Percentiles rank a stretch among this genome's conserved stretches.
phyloP scores from a whole-genome alignment of 768 basidiomycete species.

The Lactifluus echinatus region DNA sequence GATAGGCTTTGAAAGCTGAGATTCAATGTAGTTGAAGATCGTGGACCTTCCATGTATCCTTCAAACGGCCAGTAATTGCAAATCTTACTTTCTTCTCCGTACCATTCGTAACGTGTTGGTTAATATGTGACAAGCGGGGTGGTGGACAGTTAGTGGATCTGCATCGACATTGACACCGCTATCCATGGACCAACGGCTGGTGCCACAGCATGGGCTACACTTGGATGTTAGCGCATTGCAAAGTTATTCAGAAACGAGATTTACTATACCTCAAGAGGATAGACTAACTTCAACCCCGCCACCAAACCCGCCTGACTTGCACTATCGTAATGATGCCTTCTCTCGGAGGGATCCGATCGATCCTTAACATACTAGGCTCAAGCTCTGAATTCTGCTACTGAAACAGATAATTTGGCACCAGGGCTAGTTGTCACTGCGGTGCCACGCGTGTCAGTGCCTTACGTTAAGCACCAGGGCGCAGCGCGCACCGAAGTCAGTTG shows the following conservation, averaged over 20 bases:
- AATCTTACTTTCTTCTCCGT: not conserved
- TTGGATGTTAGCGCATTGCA: not conserved
- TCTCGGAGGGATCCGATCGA: not conserved
- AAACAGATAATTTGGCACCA: not conserved
- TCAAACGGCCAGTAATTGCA: conserved; percentile 9
- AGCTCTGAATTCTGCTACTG: not conserved
- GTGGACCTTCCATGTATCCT: conserved; percentile 1
- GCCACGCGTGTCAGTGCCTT: not conserved
- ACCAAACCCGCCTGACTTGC: not conserved
- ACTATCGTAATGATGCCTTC: not conserved
- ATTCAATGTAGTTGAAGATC: not conserved
- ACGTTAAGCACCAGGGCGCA: not conserved
- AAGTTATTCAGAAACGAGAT: not conserved
- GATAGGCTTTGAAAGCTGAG: conserved; percentile 49
- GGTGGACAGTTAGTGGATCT: not conserved
- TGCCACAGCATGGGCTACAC: not conserved
- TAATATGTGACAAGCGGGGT: not conserved
- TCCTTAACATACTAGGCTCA: not conserved
- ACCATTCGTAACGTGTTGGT: not conserved
- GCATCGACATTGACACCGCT: not conserved
- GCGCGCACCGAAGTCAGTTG: not conserved
- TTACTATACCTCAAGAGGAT: conserved; percentile 2
- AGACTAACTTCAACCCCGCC: not conserved
- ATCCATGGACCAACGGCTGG: not conserved
- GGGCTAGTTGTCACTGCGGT: not conserved